Evolutionary conservation across 257 asterid genomes (phyloP), one percentile per base, ranked within the genome.

Genomic region (Henckelia pumila): DNA sequence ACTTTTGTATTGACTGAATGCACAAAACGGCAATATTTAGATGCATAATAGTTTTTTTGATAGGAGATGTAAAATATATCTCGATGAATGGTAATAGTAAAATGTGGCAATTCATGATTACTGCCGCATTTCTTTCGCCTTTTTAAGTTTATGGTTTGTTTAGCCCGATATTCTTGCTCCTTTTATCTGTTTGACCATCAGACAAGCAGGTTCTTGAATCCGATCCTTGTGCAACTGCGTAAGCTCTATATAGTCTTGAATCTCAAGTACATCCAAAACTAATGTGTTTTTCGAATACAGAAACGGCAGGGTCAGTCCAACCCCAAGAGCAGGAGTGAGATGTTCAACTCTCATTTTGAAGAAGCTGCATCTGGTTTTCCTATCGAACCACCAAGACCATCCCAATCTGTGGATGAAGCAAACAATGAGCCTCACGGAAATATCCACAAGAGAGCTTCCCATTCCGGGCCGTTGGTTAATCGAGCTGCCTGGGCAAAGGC

Each of bases 291-390:
- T 64, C 26, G 40, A 44, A 65, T 71, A 70, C 95, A 90, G 99
- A 94, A 83, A 79, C 81, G 97, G 66, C 91, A 82, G 22, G 81
- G 84, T 50, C 95, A 88, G 66, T 66, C 95, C 57, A 91, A 79
- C 83, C 74, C 91, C 62, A 94, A 86, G 83, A 90, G 99, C 87
- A 83, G 99, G 83, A 94, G 97, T 72, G 99, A 94, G 82, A 88
- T 90, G 87, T 94, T 90, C 85, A 88, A 64, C 75, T 81, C 99
- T 74, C 95, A 89, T 66, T 95, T 82, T 0, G 99, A 90, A 76
- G 96, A 93, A 68, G 89, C 76, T 64, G 96, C 97, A 52, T 88
- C 97, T 16, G 97, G 97, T 74, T 90, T 93, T 71, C 99, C 97
- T 13, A 91, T 94, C 56, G 96, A 94, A 66, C 99, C 97, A 16